Base-by-base conservation (phyloP, 2,329 filamentous ascomycete species). In the Ascochyta lentis region DNA sequence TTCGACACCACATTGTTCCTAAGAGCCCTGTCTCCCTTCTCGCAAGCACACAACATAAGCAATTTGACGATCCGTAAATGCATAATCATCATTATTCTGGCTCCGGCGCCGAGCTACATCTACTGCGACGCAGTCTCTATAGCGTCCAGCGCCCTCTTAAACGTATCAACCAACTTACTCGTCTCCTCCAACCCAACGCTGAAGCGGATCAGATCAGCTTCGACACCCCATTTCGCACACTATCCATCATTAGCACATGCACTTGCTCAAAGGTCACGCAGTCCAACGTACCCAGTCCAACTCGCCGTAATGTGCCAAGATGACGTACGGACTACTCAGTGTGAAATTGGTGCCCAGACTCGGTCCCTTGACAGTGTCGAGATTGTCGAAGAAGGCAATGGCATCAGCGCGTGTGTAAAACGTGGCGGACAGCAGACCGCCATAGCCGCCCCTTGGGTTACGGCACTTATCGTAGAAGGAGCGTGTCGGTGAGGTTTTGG, bases 331-430 rank as follows among this genome's bases (percentile, higher is more conserved):
- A 44, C 89, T 96, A 54, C 89, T 89, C 34, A 99, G 80, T 0
- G 95, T 98, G 73, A 99, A 99, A 76, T 99, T 99, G 0, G 95
- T 98, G 2, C 95, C 95, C 45, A 99, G 80, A 76, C 92, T 97
- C 0, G 95, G 95, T 0, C 95, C 95, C 76, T 99, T 99, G 35
- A 92, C 88, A 1, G 92, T 95, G 59, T 96, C 87, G 15, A 99
- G 79, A 12, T 85, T 83, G 76, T 99, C 92, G 76, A 89, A 97
- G 74, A 98, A 97, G 0, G 86, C 84, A 49, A 91, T 80, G 0
- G 94, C 91, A 59, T 93, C 87, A 27, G 82, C 80, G 53, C 83
- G 85, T 1, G 81, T 81, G 64, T 90, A 79, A 69, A 98, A 96
- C 0, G 89, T 91, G 34, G 93, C 87, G 3, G 92, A 96, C 12